Evolutionary conservation across 148 eudicot genomes (phyloP), one percentile per base, ranked within the genome.

Genomic region (Rhododendron williamsianum): DNA sequence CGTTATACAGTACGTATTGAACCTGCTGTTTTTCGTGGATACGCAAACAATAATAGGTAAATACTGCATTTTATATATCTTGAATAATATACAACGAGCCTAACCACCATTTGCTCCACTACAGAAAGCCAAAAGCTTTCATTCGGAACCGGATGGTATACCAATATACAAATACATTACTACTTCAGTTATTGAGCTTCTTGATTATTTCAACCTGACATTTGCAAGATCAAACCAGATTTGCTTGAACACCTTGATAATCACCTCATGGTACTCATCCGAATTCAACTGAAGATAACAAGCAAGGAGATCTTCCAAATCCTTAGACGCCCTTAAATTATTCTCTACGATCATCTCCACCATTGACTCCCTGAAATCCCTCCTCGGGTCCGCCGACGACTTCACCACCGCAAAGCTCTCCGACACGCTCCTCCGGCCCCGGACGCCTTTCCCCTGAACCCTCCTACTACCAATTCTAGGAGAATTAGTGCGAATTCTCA

Each of bases 341-440:
- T 95, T 95, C 87, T 95, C 91, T 25, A 88, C 74, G 4, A 96
- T 95, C 99, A 96, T 96, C 92, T 96, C 98, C 89, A 95, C 94
- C 98, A 95, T 96, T 65, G 98, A 96, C 35, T 95, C 98, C 67
- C 84, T 93, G 56, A 95, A 96, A 86, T 96, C 99, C 52, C 63
- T 88, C 7, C 88, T 89, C 4, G 99, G 98, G 88, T 94, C 94
- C 81, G 72, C 56, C 30, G 99, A 93, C 0, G 93, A 81, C 85
- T 96, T 96, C 89, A 96, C 97, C 76, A 96, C 95, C 9, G 98
- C 97, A 30, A 93, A 89, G 78, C 95, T 95, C 84, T 93, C 97
- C 60, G 95, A 92, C 23, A 91, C 43, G 63, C 92, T 90, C 82
- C 88, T 81, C 81, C 81, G 2, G 76, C 4, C 13, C 38, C 19